Evolutionary conservation across 805 yeast species (phyloP), one percentile per base, ranked within the genome.

Genomic region (Tetrapisispora fleetii): DNA sequence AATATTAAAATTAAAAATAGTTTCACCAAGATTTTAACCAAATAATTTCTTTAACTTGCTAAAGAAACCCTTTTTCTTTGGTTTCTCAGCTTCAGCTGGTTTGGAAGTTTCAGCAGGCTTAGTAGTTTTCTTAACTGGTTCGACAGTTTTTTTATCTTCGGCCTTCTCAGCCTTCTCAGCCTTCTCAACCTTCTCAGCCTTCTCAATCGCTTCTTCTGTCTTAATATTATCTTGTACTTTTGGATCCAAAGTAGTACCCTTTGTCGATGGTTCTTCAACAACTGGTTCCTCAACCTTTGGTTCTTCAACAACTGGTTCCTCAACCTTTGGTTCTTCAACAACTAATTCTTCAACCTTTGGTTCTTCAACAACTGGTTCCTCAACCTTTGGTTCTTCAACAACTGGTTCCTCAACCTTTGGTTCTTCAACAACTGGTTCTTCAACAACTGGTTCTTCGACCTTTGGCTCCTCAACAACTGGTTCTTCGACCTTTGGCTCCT

Each of bases 321-420:
- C 37, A 30, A 5, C 45, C n/a, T 22, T 37, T 37, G 28, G 47
- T 38, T 30, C 37, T 42, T 47, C 49, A 28, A 16, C 40, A 18
- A 19, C 47, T 4, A 39, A 37, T 24, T 48, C 52, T 39, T 50
- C 51, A 30, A 49, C 46, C 11, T 18, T n/a, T 18, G 47, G 41
- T 48, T 35, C 41, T 21, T 43, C 41, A 17, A 7, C 45, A n/a
- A 43, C 51, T 3, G 38, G 38, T 18, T 30, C 43, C 18, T 35
- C 43, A 40, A n/a, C 43, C 35, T 13, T 28, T 37, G 32, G 46
- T 17, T 32, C 45, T 65, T 27, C 78, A 19, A 30, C 37, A 40
- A 30, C 27, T 18, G 33, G 37, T 24, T 39, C 33, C 13, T 41
- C 37, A 30, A 5, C 45, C n/a, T 22, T 37, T 33, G 44, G 41